Base-by-base conservation (phyloP, 495 filamentous ascomycete genomes). In the Talaromyces adpressus region DNA sequence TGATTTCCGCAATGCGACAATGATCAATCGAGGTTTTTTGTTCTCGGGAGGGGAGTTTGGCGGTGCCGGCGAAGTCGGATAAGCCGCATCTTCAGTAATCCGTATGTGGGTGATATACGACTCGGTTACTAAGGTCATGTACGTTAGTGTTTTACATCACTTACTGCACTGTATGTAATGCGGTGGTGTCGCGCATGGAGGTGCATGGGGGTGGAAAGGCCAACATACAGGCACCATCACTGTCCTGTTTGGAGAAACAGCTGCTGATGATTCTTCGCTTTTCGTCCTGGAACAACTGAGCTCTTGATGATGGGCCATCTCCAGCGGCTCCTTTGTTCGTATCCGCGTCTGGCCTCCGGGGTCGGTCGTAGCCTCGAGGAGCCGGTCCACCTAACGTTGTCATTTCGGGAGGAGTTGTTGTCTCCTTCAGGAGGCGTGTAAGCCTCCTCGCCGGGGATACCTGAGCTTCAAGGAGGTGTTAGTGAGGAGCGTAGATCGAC, bases 91-190 rank as follows among this genome's bases (percentile, higher is more conserved):
- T 77, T 98, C 94, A 52, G 82, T 84, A 67, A 98, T 89, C 65
- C 87, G 85, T 64, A 98, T 92, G 72, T 98, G 94, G 7, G 93
- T 98, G 66, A 98, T 98, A 79, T 98, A 98, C 57, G 92, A 96
- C 76, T 98, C 94, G 63, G 87, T 81, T 65, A 90, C 92, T 96
- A 69, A 30, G 62, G 27, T 25, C 29, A 25, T 41, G 12, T 58
- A 58, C 22, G 36, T 58, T 47, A 62, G 63, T 39, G 20, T 32
- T 34, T 6, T 52, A 7, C 63, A 45, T 65, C 65, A 23, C 3
- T 12, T 11, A 18, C 4, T 52, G 45, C 6, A 29, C 9, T 49
- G 45, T 22, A 49, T 49, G 4, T 12, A 49, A 49, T 20, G 30
- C 12, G 8, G 51, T 53, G 18, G 8, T 62, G 41, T 29, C 27